These are phyloP conservation scores for Sclerotinia minor DNA, from an alignment of 2,329 filamentous ascomycete genomes.

Conservation along the genomic window DNA sequence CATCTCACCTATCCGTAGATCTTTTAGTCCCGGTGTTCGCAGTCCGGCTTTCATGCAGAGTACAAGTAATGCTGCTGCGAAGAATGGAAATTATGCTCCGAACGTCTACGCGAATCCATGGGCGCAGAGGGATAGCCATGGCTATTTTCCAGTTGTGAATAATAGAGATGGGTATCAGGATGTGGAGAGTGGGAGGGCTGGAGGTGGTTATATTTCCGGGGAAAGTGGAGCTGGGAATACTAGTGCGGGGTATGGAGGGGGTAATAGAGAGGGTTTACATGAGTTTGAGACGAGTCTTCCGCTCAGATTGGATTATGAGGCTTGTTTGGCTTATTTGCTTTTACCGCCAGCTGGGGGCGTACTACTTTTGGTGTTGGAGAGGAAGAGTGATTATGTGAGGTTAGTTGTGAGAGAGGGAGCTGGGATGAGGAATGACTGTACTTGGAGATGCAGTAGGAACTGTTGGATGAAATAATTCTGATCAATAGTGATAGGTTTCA, in stretches of 20 bases:
- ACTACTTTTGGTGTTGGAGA: slow-evolving; percentile 79
- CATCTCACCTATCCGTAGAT: slow-evolving; percentile 54
- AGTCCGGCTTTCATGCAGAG: slow-evolving; percentile 38
- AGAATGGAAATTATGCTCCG: slow-evolving; percentile 33
- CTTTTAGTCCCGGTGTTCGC: slow-evolving; percentile 45
- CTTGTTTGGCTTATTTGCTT: slow-evolving; percentile 81
- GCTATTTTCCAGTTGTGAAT: slow-evolving; percentile 21
- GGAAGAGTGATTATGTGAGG: slow-evolving; percentile 97
- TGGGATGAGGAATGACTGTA: not conserved
- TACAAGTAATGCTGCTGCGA: slow-evolving; percentile 25
- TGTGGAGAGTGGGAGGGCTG: slow-evolving; percentile 21
- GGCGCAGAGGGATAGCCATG: slow-evolving; percentile 29
- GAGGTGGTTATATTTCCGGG: not conserved
- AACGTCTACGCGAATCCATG: slow-evolving; percentile 22
- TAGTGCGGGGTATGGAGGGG: slow-evolving; percentile 3
- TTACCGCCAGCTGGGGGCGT: slow-evolving; percentile 85
- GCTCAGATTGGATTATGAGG: slow-evolving; percentile 84
- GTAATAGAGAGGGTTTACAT: slow-evolving; percentile 56
- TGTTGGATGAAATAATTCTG: slow-evolving; percentile 2
- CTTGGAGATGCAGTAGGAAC: not conserved
- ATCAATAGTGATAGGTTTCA: slow-evolving; percentile 66
- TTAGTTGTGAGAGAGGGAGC: slow-evolving; percentile 9
- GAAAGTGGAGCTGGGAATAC: not conserved
- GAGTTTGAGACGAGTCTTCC: slow-evolving; percentile 92
- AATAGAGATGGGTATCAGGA: slow-evolving; percentile 18